These are phyloP conservation scores for Aristolochia contorta DNA, from an alignment of 164 flowering plant genomes.

Conservation along the genomic window DNA sequence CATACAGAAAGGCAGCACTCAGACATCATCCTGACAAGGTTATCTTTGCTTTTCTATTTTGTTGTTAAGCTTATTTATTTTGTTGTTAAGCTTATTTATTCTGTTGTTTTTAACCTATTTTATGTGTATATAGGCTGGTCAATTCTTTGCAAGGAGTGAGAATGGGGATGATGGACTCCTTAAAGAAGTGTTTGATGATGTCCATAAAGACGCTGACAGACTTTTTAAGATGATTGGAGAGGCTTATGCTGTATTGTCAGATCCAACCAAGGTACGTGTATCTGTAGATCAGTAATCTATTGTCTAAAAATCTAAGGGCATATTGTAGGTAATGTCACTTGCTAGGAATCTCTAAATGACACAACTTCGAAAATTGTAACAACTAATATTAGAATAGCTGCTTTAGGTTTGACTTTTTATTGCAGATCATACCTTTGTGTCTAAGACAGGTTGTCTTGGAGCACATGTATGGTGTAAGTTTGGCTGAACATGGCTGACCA, in stretches of 20 bases:
- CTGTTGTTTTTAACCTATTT: neutral
- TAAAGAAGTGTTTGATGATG: slow-evolving; percentile 69
- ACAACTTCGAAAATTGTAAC: too few relatives aligned
- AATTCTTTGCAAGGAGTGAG: slow-evolving; percentile 66
- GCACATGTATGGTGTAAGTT: too few relatives aligned
- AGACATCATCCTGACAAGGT: slow-evolving; percentile 98
- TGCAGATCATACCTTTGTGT: too few relatives aligned
- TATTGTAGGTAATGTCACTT: too few relatives aligned
- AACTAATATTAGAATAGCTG: too few relatives aligned
- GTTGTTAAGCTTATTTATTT: neutral
- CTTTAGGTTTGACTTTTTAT: too few relatives aligned
- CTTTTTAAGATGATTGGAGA: slow-evolving; percentile 96
- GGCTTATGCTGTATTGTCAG: slow-evolving; percentile 89
- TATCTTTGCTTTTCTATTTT: neutral
- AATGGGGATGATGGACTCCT: slow-evolving; percentile 68
- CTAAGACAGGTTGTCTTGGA: too few relatives aligned
- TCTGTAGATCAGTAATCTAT: neutral
- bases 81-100: slow-evolving; percentile 1
- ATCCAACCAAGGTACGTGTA: slow-evolving; percentile 56
- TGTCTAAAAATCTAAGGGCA: too few relatives aligned
- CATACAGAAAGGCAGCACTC: slow-evolving; percentile 84
- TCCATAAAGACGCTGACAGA: slow-evolving; percentile 80
- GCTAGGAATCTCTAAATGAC: too few relatives aligned
- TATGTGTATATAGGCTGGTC: slow-evolving; percentile 61
- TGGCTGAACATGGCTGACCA: too few relatives aligned